Base-by-base conservation (phyloP, 2,329 filamentous ascomycete genomes). In the Nothophoma quercina region DNA sequence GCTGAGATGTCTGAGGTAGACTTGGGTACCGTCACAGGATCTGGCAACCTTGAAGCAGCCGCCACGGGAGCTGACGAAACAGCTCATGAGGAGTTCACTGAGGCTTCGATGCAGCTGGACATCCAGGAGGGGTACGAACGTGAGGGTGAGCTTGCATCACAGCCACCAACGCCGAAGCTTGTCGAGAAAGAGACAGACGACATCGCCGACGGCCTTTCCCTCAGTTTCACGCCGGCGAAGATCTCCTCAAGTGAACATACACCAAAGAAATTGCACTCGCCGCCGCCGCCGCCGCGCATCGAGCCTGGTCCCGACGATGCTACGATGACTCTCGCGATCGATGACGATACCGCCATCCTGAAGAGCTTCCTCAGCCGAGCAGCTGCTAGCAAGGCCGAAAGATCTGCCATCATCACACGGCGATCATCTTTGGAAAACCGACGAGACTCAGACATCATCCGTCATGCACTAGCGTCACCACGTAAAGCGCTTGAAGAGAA, bases 321-420 rank as follows among this genome's bases (percentile, higher is more conserved):
- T 5, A 70, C 68, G 0, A 67, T 64, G 60, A 68, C 67, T 16
- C 59, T 75, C 50, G 54, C 73, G 62, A 39, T 81, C 56, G 67
- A 76, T 30, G 78, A 79, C 47, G 79, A 81, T 53, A 81, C 79
- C 7, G 79, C 78, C 1, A 63, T 80, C 13, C 67, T 82, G 5
- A 78, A 79, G 53, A 78, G 79, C 28, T 82, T 81, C 56, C 72
- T 82, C 33, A 78, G 68, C 15, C 77, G 78, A 7, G 78, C 78
- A n/a, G 77, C 75, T n/a, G 75, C 78, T 23, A 79, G 70, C 57
- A 81, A 78, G 59, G 68, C 75, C 15, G 69, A 65, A 47, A 75
- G 72, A 40, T 63, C 73, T 18, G 64, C 68, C 13, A 60, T 59
- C 9, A 68, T 71, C 15, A 63, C 63, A 22, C 75, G 74, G 33